Evolutionary conservation across 208 protist species (phyloP).

Genomic region (Trypanosoma brucei): DNA sequence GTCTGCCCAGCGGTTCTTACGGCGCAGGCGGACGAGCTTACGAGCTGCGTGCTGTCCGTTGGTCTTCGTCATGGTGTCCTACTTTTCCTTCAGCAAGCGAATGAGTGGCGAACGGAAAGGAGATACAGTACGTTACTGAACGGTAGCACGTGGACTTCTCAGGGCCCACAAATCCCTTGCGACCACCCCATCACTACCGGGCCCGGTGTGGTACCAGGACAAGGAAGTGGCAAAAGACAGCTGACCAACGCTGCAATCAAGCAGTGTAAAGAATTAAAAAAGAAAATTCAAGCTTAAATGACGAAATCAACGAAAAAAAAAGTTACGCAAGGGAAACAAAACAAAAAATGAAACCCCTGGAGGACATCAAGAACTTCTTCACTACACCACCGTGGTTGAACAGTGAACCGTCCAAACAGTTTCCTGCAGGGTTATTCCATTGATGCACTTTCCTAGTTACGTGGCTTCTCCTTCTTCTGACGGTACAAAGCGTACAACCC

Average conservation of each 20-base stretch:
- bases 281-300: not conserved
- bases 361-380: not conserved
- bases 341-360: constrained; percentile 4
- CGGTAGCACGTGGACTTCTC: too few species aligned
- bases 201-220: too few species aligned
- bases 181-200: too few species aligned
- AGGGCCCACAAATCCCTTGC: too few species aligned
- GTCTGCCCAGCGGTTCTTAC: constrained; percentile 96
- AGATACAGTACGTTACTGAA: not conserved
- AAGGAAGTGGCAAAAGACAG: too few species aligned
- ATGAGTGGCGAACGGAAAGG: not conserved
- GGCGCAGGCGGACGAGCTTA: constrained; percentile 94
- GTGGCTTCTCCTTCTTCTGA: constrained; percentile 98
- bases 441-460: constrained; percentile 10
- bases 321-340: constrained; percentile 14
- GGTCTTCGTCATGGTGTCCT: constrained; percentile 91
- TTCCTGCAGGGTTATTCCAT: constrained; percentile 2
- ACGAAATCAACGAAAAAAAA: constrained; percentile 12
- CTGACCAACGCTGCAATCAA: not conserved
- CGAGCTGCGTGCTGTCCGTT: constrained; percentile 96
- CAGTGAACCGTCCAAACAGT: not conserved
- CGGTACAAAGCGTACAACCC: constrained; percentile 96
- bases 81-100: constrained; percentile 17
- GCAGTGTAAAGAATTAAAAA: constrained; percentile 7
- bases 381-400: too few species aligned